Conservation (phyloP, 768 basidiomycete genomes). For the Tricholoma bakamatsutake region DNA sequence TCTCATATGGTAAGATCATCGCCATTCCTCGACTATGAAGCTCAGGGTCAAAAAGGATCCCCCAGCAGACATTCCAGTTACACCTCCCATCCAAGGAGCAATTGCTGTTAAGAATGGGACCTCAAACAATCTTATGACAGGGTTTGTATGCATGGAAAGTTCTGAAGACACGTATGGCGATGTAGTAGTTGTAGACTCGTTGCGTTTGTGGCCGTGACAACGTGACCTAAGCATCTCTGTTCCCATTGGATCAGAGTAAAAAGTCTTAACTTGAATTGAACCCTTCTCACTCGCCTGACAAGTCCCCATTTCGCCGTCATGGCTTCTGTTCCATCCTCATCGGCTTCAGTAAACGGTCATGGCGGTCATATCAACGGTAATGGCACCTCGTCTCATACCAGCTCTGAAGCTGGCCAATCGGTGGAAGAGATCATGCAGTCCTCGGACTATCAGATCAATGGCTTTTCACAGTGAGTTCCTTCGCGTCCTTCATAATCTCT, state of each 20-base stretch:
- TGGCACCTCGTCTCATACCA: constrained; percentile 37
- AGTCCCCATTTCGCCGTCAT: constrained; percentile 15
- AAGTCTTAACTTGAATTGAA: constrained; percentile 9
- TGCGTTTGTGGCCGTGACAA: constrained; percentile 9
- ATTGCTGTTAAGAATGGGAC: constrained; percentile 32
- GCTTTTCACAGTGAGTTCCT: constrained; percentile 51
- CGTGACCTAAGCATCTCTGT: constrained; percentile 9
- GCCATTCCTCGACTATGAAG: background rate
- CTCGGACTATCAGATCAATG: constrained; percentile 45
- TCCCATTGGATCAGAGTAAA: background rate
- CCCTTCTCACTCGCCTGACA: constrained; percentile 6
- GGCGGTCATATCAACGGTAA: constrained; percentile 49
- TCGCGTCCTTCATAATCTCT: constrained; percentile 1
- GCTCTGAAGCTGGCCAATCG: constrained; percentile 30
- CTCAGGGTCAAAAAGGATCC: constrained; percentile 1
- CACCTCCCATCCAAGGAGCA: constrained; percentile 46
- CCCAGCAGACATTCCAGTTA: constrained; percentile 7
- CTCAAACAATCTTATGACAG: constrained; percentile 51
- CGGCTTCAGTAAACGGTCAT: constrained; percentile 47
- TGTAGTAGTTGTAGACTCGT: constrained; percentile 28
- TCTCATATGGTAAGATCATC: constrained; percentile 62
- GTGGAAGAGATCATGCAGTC: constrained; percentile 33
- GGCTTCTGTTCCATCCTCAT: constrained; percentile 36
- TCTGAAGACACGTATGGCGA: constrained; percentile 32
- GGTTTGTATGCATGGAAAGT: constrained; percentile 46